A percentile compares a stretch with the other conserved stretches of the same genome.
These are phyloP conservation scores for Clonostachys solani DNA, from an alignment of 2,329 filamentous ascomycete species.

Conservation along the genomic window DNA sequence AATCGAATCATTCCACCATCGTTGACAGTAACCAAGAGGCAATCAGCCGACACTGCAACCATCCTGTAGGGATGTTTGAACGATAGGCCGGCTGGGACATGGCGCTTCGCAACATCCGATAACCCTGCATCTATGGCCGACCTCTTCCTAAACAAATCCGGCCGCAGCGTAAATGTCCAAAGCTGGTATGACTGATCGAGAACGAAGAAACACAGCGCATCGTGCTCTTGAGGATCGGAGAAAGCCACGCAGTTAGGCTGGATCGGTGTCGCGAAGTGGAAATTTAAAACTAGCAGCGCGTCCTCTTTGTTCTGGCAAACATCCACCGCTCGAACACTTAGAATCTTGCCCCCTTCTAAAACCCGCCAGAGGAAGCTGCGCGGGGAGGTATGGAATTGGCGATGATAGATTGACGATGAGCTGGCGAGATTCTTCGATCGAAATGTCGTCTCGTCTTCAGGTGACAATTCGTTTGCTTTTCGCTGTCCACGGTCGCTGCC, in stretches of 20 bases:
- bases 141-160: slow-evolving; percentile 73
- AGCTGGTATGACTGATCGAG: slow-evolving; percentile 76
- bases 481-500: slow-evolving; percentile 30
- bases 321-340: slow-evolving; percentile 83
- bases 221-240: slow-evolving; percentile 72
- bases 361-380: slow-evolving; percentile 90
- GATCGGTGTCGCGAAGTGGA: slow-evolving; percentile 72
- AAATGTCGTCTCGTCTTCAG: slow-evolving; percentile 71
- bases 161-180: slow-evolving; percentile 77
- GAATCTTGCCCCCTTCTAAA: slow-evolving; percentile 70
- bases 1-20: slow-evolving; percentile 74
- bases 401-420: slow-evolving; percentile 80
- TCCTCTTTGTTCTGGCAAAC: slow-evolving; percentile 64
- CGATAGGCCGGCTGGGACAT: slow-evolving; percentile 66
- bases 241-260: slow-evolving; percentile 76
- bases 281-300: slow-evolving; percentile 69
- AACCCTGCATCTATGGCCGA: slow-evolving; percentile 68
- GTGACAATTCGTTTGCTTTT: slow-evolving; percentile 14
- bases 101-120: slow-evolving; percentile 73
- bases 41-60: slow-evolving; percentile 66
- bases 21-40: slow-evolving; percentile 75
- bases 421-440: slow-evolving; percentile 69
- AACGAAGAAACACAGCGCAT: slow-evolving; percentile 74
- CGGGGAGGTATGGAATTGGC: slow-evolving; percentile 70
- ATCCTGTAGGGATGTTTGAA: slow-evolving; percentile 81